A percentile compares a stretch with the other conserved stretches of the same genome.
Conservation (phyloP, 306 rosid genomes). For the Biancaea sappan region DNA sequence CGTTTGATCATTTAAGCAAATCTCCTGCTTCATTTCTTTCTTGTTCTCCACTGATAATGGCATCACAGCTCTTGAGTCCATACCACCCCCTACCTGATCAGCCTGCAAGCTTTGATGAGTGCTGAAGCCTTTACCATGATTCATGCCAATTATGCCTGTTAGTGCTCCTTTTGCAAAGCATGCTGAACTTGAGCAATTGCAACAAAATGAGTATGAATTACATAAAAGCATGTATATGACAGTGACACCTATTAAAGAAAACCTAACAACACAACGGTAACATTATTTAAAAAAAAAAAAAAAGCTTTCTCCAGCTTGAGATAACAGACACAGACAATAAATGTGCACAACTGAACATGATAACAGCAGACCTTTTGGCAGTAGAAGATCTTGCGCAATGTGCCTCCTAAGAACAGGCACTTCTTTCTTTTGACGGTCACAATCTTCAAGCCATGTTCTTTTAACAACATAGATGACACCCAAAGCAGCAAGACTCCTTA, state of each 20-base stretch:
- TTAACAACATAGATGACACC: slow-evolving; percentile 78
- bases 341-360: slow-evolving; percentile 9
- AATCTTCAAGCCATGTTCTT: slow-evolving; percentile 88
- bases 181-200: slow-evolving; percentile 36
- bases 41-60: slow-evolving; percentile 46
- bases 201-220: slow-evolving; percentile 32
- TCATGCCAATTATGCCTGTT: slow-evolving; percentile 38
- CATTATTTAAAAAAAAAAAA: slow-evolving; percentile 3
- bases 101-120: slow-evolving; percentile 48
- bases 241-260: slow-evolving; percentile 16
- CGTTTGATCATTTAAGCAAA: slow-evolving; percentile 40
- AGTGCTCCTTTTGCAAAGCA: slow-evolving; percentile 51
- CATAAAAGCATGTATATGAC: slow-evolving; percentile 13
- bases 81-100: slow-evolving; percentile 37
- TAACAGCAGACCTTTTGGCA: slow-evolving; percentile 70
- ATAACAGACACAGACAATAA: slow-evolving; percentile 28
- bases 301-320: slow-evolving; percentile 18
- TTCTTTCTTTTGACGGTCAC: slow-evolving; percentile 75
- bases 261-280: not conserved
- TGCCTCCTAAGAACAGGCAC: slow-evolving; percentile 69
- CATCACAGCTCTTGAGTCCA: slow-evolving; percentile 45
- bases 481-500: slow-evolving; percentile 75
- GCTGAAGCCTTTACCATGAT: slow-evolving; percentile 52
- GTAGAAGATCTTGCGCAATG: slow-evolving; percentile 70
- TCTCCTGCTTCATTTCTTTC: slow-evolving; percentile 47